phyloP scores from a whole-genome alignment of 108 stramenopile species.

The Nannochloropsis salina region DNA sequence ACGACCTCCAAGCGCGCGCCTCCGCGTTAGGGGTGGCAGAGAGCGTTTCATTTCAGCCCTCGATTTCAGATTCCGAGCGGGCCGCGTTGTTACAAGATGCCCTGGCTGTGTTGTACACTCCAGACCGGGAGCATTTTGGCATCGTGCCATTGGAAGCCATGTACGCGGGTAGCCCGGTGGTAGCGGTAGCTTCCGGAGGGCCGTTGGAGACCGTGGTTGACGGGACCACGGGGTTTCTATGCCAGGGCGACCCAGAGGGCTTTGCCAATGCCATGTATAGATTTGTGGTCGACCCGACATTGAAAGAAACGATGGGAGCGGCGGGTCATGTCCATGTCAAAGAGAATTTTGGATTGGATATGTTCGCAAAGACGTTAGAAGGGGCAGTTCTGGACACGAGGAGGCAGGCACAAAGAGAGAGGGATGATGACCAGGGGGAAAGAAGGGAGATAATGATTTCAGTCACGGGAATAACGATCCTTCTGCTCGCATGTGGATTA shows the following conservation, averaged over 20 bases:
- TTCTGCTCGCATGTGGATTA: neutral
- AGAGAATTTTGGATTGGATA: conserved; percentile 30
- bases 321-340: conserved; percentile 19
- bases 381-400: neutral
- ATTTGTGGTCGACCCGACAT: conserved; percentile 25
- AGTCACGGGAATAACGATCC: neutral
- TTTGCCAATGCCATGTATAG: conserved; percentile 40
- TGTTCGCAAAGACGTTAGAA: neutral
- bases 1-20: conserved; percentile 60
- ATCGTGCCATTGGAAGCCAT: conserved; percentile 98
- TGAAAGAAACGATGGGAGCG: conserved; percentile 9
- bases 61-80: conserved; percentile 69
- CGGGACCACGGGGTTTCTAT: conserved; percentile 74
- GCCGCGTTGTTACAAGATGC: conserved; percentile 63
- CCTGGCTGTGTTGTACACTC: conserved; percentile 83
- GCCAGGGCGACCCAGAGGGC: conserved; percentile 26
- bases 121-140: conserved; percentile 92
- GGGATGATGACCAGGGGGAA: neutral
- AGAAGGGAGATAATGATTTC: neutral
- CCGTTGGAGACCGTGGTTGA: conserved; percentile 84
- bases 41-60: conserved; percentile 62
- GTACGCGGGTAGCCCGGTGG: conserved; percentile 72
- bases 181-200: conserved; percentile 60
- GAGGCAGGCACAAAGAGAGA: neutral
- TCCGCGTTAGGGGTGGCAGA: conserved; percentile 25